phyloP scores from a whole-genome alignment of 805 yeast genomes.

The Pichia nakasei region DNA sequence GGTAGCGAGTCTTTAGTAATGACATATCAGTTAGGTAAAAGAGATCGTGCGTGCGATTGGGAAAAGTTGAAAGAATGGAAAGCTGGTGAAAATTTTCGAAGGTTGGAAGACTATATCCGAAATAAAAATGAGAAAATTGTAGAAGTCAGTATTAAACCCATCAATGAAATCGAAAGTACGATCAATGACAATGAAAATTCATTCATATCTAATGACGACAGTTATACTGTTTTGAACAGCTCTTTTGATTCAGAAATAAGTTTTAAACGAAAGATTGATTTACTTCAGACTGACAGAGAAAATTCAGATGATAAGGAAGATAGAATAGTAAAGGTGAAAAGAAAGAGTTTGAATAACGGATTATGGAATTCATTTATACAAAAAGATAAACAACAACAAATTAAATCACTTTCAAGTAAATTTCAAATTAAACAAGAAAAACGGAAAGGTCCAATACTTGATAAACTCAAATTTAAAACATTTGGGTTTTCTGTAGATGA shows the following conservation, averaged over 20 bases:
- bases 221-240: neutral
- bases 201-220: neutral
- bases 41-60: constrained; percentile 15
- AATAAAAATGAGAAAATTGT: neutral
- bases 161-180: neutral
- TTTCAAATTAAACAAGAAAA: neutral
- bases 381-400: neutral
- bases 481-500: constrained; percentile 16
- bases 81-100: constrained; percentile 3
- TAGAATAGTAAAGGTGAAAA: constrained; percentile 17
- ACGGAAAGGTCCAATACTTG: constrained; percentile 10
- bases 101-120: constrained; percentile 6
- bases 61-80: constrained; percentile 10
- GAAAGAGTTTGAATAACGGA: neutral
- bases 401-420: neutral
- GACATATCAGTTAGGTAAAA: constrained; percentile 10
- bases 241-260: neutral
- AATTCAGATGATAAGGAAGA: constrained; percentile 10
- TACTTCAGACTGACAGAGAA: neutral
- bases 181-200: neutral
- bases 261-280: neutral
- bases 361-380: constrained; percentile 23
- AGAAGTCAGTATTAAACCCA: neutral
- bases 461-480: constrained; percentile 13
- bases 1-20: constrained; percentile 7